A percentile compares a stretch with the other conserved stretches of the same genome.
phyloP scores from a whole-genome alignment of 1,139 yeast species.

The Sugiyamaella japonica region DNA sequence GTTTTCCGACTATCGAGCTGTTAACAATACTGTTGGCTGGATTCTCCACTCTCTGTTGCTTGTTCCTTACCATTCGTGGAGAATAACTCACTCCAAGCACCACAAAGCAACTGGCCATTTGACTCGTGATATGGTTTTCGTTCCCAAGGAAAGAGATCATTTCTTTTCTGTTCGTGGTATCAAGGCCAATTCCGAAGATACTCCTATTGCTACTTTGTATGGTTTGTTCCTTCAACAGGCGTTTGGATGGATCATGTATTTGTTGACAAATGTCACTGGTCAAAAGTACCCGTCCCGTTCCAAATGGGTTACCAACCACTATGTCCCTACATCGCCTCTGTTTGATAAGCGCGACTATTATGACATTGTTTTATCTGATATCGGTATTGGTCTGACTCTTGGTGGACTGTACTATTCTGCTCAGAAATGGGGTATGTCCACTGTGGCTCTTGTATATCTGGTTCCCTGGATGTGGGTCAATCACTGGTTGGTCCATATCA shows the following conservation, averaged over 20 bases:
- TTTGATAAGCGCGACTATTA: conserved; percentile 70
- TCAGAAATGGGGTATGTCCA: conserved; percentile 61
- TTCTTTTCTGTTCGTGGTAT: conserved; percentile 42
- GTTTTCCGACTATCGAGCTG: conserved; percentile 65
- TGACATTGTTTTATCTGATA: conserved; percentile 68
- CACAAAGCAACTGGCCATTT: conserved; percentile 87
- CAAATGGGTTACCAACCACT: conserved; percentile 57
- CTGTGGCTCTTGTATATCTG: conserved; percentile 68
- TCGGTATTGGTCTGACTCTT: conserved; percentile 61
- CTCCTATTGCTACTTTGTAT: conserved; percentile 64
- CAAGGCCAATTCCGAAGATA: conserved; percentile 56
- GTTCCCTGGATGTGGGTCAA: conserved; percentile 79
- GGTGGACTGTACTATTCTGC: conserved; percentile 63
- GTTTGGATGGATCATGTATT: conserved; percentile 71
- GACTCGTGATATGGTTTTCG: conserved; percentile 78
- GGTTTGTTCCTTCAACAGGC: conserved; percentile 66
- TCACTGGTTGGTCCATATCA: conserved; percentile 87
- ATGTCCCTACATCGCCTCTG: conserved; percentile 69
- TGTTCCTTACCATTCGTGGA: conserved; percentile 89
- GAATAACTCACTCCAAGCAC: conserved; percentile 77
- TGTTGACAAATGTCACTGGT: conserved; percentile 74
- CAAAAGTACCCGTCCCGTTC: conserved; percentile 60
- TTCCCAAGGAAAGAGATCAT: conserved; percentile 65
- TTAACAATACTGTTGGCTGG: conserved; percentile 83
- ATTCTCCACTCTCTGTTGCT: conserved; percentile 71